Base-by-base conservation (phyloP, 2,329 filamentous ascomycete species). In the Talaromyces albobiverticillius region DNA sequence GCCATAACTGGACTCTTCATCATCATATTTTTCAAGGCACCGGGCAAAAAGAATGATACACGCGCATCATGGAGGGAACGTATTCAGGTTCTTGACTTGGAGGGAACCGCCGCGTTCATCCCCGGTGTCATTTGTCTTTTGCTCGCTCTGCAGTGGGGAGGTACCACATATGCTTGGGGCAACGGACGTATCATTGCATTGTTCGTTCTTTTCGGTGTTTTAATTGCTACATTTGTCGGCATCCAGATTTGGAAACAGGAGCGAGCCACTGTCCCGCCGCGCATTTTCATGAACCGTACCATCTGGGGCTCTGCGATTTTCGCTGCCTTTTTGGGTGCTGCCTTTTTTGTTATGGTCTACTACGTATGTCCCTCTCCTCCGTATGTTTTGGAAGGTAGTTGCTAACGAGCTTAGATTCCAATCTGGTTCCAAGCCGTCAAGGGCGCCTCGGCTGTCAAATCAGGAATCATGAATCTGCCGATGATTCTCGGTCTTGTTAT, bases 381-480 rank as follows among this genome's bases (percentile, higher is more conserved):
- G n/a, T n/a, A 26, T 8, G 29, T 20, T 14, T 13, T 18, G 11
- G 22, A 7, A 26, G 13, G 1, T 10, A 32, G n/a, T n/a, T n/a
- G n/a, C n/a, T n/a, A 22, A 4, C 26, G 1, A 36, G 9, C 10
- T 13, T 18, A 74, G 53, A 41, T 56, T 20, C 54, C 54, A 11
- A 56, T 56, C 18, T 56, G 54, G 57, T 78, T 78, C 63, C 74
- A 78, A 57, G 64, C 62, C 6, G 64, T 76, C 26, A 55, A 62
- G 13, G 63, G 64, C 49, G 65, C 61, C 10, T 66, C 59, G 11
- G 64, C 75, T 3, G 60, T 64, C 14, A 51, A 59, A 32, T 71
- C 67, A 6, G 76, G 76, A 18, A 64, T 78, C 11, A 63, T 66
- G 51, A 77, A 74, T 46, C 59, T 78, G 9, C 70, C 76, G n/a